Base-by-base conservation (phyloP, 2,329 filamentous ascomycete genomes). In the Sclerotiophoma versabilis region DNA sequence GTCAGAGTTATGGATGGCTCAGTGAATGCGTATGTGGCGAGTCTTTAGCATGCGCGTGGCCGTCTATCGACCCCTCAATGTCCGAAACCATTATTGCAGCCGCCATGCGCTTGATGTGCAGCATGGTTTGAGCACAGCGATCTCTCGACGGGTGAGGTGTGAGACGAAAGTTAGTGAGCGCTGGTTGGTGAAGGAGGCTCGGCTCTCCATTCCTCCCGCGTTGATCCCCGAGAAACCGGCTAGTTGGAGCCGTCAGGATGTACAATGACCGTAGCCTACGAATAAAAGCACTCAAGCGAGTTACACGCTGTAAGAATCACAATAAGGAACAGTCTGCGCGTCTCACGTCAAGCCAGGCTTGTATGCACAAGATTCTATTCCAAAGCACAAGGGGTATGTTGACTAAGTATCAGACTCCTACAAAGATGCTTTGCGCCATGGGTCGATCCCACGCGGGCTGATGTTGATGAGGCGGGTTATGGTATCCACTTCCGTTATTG, bases 321-420 rank as follows among this genome's bases (percentile, higher is more conserved):
- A 11, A 4, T 7, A 14, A 30, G 4, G 27, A 14, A 9, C n/a
- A 14, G 10, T 12, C 27, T 30, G 17, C 4, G 11, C 10, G 17
- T 9, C 20, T 37, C 27, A 30, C 11, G 4, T 37, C 11, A 26
- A 26, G 22, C 36, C n/a, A 10, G 25, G 6, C 19, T 29, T 2
- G 25, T 37, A 19, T 45, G 17, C 20, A 26, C 32, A 26, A 27
- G 14, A 37, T 23, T 30, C 36, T 36, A 45, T 52, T 47, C 20
- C 33, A 46, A 46, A 41, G 42, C 29, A 46, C 42, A 57, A 41
- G 49, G 57, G 53, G 57, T 59, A 59, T 59, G 57, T 50, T 41
- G 27, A 43, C 49, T 43, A 50, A 34, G 22, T 29, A 54, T 50
- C 45, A 49, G 44, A 49, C 49, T 39, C 49, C 57, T 49, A 27